Evolutionary conservation across 768 basidiomycete species (phyloP), one percentile per base, ranked within the genome.

Genomic region (Tremella yokohamensis): DNA sequence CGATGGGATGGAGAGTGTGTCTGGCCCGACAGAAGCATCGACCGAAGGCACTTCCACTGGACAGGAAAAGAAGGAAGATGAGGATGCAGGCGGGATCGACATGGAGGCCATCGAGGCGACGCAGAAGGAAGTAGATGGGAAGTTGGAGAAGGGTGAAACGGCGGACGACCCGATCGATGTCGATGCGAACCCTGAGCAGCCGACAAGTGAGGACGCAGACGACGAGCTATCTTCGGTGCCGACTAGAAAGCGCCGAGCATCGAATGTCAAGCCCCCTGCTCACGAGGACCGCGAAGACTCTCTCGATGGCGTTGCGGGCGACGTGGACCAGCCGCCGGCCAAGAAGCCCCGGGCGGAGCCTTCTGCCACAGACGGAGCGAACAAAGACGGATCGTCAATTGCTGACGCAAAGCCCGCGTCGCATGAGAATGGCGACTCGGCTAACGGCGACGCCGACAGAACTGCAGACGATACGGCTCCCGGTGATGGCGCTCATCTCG

Each of bases 401-500:
- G 29, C 29, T 34, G 29, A 34, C 29, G 29, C 29, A 11, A 34
- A 34, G 11, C 11, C 29, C 6, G 11, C 29, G 29, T 6, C 29
- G 11, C 4, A 34, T 34, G 29, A 4, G 29, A 34, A 34, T 34
- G 11, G 29, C 29, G 29, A 34, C 11, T 11, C 29, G 29, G 29
- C 29, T 11, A 34, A 34, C 11, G 29, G 29, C 29, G 29, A 34
- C 6, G 29, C 29, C 6, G 11, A 34, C 29, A 34, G 29, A n/a
- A n/a, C n/a, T n/a, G 29, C 54, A 34, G 40, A 39, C 18, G 53
- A 57, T 20, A 63, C 65, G 1, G 49, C 54, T 11, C 62, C 65
- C 3, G 67, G 64, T 12, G 62, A 64, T 34, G 59, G 48, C 1
- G 60, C 42, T 47, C 72, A 75, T 50, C 66, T 76, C 18, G 67